Base-by-base conservation (phyloP, 2,329 filamentous ascomycete species). In the Byssothecium circinans region DNA sequence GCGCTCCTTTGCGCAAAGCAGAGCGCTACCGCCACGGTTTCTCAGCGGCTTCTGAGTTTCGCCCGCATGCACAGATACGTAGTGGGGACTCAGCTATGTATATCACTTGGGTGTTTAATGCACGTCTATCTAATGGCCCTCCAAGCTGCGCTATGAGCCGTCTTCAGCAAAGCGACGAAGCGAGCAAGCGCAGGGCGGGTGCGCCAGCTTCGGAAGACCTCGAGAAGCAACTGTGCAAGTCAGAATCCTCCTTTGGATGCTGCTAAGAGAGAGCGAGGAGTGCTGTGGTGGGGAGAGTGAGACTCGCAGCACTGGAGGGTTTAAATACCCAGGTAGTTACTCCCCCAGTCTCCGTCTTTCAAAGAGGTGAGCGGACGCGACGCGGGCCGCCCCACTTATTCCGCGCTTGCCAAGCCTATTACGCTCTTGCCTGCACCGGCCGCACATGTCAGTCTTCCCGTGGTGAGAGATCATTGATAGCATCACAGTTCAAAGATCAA, bases 21-120 rank as follows among this genome's bases (percentile, higher is more conserved):
- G 41, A 40, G 38, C 30, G 35, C 46, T 45, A 49, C 25, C 42
- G 40, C 41, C 40, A 45, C 41, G 17, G 45, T 27, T 37, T 47
- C 39, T 41, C n/a, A 47, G 49, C 43, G 30, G 36, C 49, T 50
- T 35, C 42, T 10, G 33, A 43, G 49, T 54, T 47, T 45, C 47
- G 8, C 17, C 12, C 43, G 37, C 29, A 38, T 32, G 33, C 22
- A 34, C 15, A 19, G 25, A 23, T 12, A 22, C 30, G 17, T 32
- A 20, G 39, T 33, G 12, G 19, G 38, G 29, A 20, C 18, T 32
- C 15, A 37, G 14, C 34, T 17, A 27, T 25, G 19, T 23, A 10
- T 18, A 17, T 47, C 38, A 40, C 20, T 12, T 22, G 14, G 11
- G n/a, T 32, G 44, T 41, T 20, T 29, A 10, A 23, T 18, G 22